Evolutionary conservation across 495 filamentous ascomycete genomes (phyloP).

Genomic region (Lepidopterella palustris): DNA sequence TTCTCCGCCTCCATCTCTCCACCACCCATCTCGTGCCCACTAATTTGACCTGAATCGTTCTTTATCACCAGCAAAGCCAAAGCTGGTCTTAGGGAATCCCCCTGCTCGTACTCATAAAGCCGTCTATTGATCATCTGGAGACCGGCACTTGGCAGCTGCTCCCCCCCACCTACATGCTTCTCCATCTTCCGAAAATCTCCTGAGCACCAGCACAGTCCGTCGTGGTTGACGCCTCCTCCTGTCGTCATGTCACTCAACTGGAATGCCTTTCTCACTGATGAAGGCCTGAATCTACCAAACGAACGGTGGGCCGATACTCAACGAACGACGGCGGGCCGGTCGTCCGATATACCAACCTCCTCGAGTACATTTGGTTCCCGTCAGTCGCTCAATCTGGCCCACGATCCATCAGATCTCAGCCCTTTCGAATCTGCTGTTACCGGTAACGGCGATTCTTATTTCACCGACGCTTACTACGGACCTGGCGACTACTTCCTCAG

Average conservation of each 20-base stretch:
- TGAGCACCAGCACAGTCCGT: conserved; percentile 18
- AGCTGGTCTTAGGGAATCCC: not conserved
- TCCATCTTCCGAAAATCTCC: conserved; percentile 18
- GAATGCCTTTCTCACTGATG: conserved; percentile 25
- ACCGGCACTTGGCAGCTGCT: not conserved
- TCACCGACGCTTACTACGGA: conserved; percentile 22
- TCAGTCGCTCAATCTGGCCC: conserved; percentile 3
- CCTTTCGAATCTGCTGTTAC: conserved; percentile 12
- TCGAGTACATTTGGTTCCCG: conserved; percentile 13
- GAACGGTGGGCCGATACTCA: conserved; percentile 25
- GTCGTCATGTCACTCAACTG: conserved; percentile 29
- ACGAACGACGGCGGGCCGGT: conserved; percentile 6
- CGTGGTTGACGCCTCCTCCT: conserved; percentile 1
- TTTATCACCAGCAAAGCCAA: not conserved
- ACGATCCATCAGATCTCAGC: conserved; percentile 2
- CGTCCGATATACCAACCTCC: conserved; percentile 15
- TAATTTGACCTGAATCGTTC: not conserved
- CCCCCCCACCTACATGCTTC: not conserved
- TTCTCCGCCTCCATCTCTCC: not conserved
- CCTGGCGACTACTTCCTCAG: conserved; percentile 28
- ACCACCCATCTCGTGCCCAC: no score
- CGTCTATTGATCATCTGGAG: not conserved
- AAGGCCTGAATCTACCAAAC: conserved; percentile 23
- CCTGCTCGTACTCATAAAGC: not conserved
- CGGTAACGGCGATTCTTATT: conserved; percentile 11